These are phyloP conservation scores for Gaeumannomyces sp. DNA, from an alignment of 2,329 filamentous ascomycete species.

Conservation along the genomic window DNA sequence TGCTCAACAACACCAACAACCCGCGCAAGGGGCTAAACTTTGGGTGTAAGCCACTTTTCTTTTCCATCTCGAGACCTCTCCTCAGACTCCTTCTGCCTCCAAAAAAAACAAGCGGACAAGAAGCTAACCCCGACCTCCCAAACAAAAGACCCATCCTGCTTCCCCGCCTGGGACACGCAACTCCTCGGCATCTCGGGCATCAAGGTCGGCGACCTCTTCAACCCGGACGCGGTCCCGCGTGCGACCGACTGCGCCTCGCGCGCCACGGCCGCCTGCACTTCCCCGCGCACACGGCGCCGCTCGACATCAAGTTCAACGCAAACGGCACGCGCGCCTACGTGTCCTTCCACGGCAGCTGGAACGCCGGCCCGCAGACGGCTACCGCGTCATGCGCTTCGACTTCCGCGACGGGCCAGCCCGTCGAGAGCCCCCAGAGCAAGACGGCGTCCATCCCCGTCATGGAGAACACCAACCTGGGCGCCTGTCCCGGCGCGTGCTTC, in stretches of 20 bases:
- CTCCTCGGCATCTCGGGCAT: slow-evolving; percentile 26
- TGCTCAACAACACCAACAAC: slow-evolving; percentile 32
- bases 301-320: slow-evolving; percentile 57
- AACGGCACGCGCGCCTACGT: slow-evolving; percentile 51
- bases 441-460: slow-evolving; percentile 46
- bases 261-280: slow-evolving; percentile 38
- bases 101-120: not conserved
- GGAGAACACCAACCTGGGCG: slow-evolving; percentile 41
- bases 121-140: not conserved
- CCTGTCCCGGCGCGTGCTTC: slow-evolving; percentile 53
- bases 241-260: slow-evolving; percentile 21
- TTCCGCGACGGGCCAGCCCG: slow-evolving; percentile 39
- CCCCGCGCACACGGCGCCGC: slow-evolving; percentile 53
- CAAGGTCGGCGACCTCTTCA: slow-evolving; percentile 30
- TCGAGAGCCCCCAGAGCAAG: slow-evolving; percentile 32
- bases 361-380: slow-evolving; percentile 26
- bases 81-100: too few species aligned
- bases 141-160: slow-evolving; percentile 47
- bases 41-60: slow-evolving; percentile 45
- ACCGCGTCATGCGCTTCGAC: slow-evolving; percentile 33
- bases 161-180: slow-evolving; percentile 48
- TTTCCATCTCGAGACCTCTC: slow-evolving; percentile 31
- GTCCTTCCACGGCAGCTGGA: slow-evolving; percentile 56
- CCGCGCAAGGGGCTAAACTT: slow-evolving; percentile 40
- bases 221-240: slow-evolving; percentile 20